Conservation (phyloP, 805 yeast genomes). For the Metschnikowia anglica region DNA sequence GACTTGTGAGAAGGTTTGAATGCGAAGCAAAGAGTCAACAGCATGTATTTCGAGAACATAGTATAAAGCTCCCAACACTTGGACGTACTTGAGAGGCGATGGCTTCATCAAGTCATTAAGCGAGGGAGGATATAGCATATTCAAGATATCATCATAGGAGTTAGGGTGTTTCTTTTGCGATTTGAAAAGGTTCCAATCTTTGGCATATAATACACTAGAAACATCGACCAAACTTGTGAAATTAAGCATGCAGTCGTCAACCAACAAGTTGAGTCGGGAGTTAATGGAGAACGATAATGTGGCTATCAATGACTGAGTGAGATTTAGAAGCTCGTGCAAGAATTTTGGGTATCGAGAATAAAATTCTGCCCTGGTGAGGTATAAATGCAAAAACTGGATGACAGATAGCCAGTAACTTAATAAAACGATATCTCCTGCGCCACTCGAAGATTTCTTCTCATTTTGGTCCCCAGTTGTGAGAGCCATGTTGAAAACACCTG, state of each 20-base stretch:
- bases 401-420: conserved; percentile 89
- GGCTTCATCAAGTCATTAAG: conserved; percentile 78
- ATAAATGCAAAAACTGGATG: conserved; percentile 72
- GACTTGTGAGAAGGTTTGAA: conserved; percentile 75
- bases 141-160: conserved; percentile 70
- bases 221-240: conserved; percentile 83
- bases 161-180: conserved; percentile 43
- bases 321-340: conserved; percentile 54
- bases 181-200: conserved; percentile 56
- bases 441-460: conserved; percentile 19
- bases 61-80: conserved; percentile 83
- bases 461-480: conserved; percentile 21
- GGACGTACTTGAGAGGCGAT: conserved; percentile 82
- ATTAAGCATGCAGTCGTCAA: conserved; percentile 69
- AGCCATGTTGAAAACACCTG: conserved; percentile 54
- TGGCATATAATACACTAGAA: conserved; percentile 71
- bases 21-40: conserved; percentile 73
- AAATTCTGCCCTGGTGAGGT: conserved; percentile 63
- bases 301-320: conserved; percentile 60
- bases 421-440: conserved; percentile 62
- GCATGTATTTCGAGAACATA: conserved; percentile 81
- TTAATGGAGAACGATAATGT: conserved; percentile 67
- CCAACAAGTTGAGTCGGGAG: conserved; percentile 52
- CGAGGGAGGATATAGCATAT: conserved; percentile 82
- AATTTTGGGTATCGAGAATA: conserved; percentile 55